Percentiles rank a stretch among this genome's conserved stretches.
phyloP scores from a whole-genome alignment of 2,329 filamentous ascomycete genomes.

The Zymoseptoria passerinii region DNA sequence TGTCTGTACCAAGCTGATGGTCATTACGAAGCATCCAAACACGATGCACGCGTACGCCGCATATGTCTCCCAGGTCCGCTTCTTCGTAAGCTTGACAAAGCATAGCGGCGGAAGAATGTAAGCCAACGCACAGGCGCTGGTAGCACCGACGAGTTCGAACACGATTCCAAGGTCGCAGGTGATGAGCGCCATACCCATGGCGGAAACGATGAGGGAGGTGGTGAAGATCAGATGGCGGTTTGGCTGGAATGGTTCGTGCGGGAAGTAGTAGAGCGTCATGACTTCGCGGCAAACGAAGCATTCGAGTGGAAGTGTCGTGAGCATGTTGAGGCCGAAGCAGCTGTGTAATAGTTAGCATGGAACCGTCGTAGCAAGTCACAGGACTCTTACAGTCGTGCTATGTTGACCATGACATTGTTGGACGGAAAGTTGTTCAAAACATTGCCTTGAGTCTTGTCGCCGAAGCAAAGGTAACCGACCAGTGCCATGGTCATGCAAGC shows the following conservation, averaged over 20 bases:
- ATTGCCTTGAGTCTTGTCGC: conserved; percentile 84
- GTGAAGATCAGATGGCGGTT: conserved; percentile 81
- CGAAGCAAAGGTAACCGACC: conserved; percentile 85
- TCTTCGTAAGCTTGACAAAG: conserved; percentile 83
- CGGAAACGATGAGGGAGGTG: conserved; percentile 67
- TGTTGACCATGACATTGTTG: conserved; percentile 86
- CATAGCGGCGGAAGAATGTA: conserved; percentile 94
- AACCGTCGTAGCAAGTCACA: background rate
- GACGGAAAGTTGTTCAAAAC: conserved; percentile 95
- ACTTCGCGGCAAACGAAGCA: conserved; percentile 96
- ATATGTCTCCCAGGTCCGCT: conserved; percentile 47
- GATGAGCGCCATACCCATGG: conserved; percentile 68
- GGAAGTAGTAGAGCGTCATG: conserved; percentile 78
- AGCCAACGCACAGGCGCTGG: conserved; percentile 84
- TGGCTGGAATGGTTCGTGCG: conserved; percentile 67
- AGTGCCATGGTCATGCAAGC: conserved; percentile 85
- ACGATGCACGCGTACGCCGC: conserved; percentile 62
- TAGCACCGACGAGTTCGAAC: conserved; percentile 93
- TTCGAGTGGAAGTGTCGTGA: conserved; percentile 91
- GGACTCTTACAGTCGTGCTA: conserved; percentile 64
- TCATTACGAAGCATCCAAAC: conserved; percentile 75
- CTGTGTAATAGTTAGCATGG: conserved; percentile 23
- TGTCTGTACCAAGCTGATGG: conserved; percentile 67
- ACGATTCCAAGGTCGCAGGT: conserved; percentile 92
- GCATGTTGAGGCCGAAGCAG: conserved; percentile 97